Evolutionary conservation across 495 filamentous ascomycete genomes (phyloP).

Genomic region (Daldinia decipiens): DNA sequence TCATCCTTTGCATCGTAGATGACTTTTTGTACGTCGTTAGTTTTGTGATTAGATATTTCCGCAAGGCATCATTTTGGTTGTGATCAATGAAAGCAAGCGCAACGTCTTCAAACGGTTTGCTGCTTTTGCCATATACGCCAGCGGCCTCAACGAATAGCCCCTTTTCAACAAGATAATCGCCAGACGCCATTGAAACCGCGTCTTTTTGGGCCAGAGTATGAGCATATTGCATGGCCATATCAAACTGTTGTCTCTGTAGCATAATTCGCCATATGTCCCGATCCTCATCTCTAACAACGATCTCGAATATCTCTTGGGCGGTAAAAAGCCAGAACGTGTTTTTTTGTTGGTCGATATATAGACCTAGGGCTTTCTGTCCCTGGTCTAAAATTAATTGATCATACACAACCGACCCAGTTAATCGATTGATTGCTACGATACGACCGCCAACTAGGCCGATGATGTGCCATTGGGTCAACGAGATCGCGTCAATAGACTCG

Average conservation of each 20-base stretch:
- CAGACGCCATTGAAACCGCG: conserved; percentile 86
- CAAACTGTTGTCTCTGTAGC: conserved; percentile 84
- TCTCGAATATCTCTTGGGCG: conserved; percentile 86
- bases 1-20: conserved; percentile 87
- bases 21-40: conserved; percentile 83
- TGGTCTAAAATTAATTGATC: conserved; percentile 87
- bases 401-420: conserved; percentile 85
- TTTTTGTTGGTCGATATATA: conserved; percentile 88
- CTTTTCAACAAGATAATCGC: conserved; percentile 83
- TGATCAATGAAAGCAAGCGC: conserved; percentile 89
- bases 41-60: conserved; percentile 90
- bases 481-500: conserved; percentile 80
- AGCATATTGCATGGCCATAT: conserved; percentile 85
- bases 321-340: conserved; percentile 98
- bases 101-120: conserved; percentile 95
- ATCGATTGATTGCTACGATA: conserved; percentile 82
- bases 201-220: conserved; percentile 78
- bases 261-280: conserved; percentile 95
- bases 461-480: conserved; percentile 92
- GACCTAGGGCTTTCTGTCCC: conserved; percentile 78
- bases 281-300: conserved; percentile 88
- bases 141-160: conserved; percentile 87
- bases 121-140: conserved; percentile 90
- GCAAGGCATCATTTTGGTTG: conserved; percentile 87
- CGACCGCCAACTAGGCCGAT: conserved; percentile 83